Evolutionary conservation across 768 basidiomycete species (phyloP).

Genomic region (Rhodotorula paludigena): DNA sequence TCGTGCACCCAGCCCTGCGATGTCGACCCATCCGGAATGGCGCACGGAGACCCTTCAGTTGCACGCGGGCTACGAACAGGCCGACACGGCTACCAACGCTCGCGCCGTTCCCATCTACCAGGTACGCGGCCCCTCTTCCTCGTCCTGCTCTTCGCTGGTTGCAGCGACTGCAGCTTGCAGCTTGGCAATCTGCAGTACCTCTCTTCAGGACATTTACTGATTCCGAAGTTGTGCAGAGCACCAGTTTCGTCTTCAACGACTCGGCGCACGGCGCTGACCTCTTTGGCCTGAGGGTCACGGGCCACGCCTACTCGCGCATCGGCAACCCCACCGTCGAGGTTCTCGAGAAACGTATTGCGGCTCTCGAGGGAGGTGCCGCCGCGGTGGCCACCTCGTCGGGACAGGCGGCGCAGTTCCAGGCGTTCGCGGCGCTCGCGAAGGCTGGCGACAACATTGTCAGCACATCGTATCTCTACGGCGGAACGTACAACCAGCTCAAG

Average conservation of each 20-base stretch:
- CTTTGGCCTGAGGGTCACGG: constrained; percentile 56
- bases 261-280: constrained; percentile 65
- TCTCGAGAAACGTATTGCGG: constrained; percentile 72
- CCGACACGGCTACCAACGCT: constrained; percentile 45
- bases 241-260: constrained; percentile 35
- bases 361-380: constrained; percentile 71
- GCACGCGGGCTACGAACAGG: constrained; percentile 61
- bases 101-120: constrained; percentile 68
- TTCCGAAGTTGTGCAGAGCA: too few relatives aligned
- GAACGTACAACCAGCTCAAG: constrained; percentile 45
- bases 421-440: constrained; percentile 54
- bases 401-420: constrained; percentile 70
- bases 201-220: too few relatives aligned
- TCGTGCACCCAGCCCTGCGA: background rate
- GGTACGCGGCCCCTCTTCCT: background rate
- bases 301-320: constrained; percentile 59
- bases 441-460: constrained; percentile 74
- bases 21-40: background rate
- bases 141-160: background rate
- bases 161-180: background rate
- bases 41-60: constrained; percentile 54
- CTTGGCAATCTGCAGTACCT: too few relatives aligned
- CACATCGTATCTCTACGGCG: constrained; percentile 64
- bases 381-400: constrained; percentile 67
- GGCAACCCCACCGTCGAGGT: constrained; percentile 52